phyloP scores from a whole-genome alignment of 2,329 filamentous ascomycete species.

The Monosporascus cannonballus region DNA sequence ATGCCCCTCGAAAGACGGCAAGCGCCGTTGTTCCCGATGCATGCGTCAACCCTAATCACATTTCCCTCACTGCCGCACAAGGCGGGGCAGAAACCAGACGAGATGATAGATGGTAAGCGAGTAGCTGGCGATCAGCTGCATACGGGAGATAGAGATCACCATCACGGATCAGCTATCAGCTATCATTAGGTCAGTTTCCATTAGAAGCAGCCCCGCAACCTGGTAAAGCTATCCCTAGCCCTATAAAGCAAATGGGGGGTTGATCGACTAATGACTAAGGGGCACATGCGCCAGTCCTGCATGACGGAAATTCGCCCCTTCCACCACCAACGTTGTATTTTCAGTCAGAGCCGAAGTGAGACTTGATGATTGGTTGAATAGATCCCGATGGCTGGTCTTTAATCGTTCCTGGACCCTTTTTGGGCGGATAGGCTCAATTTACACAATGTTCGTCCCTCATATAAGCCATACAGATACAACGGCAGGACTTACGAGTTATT shows the following conservation, averaged over 20 bases:
- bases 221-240: background rate
- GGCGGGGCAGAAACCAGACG: too few species aligned
- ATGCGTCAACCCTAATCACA: too few species aligned
- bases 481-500: too few species aligned
- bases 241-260: background rate
- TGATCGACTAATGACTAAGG: background rate
- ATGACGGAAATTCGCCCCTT: background rate
- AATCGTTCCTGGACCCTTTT: background rate
- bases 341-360: background rate
- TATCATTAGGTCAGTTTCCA: background rate
- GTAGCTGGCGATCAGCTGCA: too few species aligned
- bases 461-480: too few species aligned
- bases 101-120: too few species aligned
- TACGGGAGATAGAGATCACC: too few species aligned
- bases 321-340: background rate
- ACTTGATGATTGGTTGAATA: background rate
- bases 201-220: background rate
- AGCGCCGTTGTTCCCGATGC: too few species aligned
- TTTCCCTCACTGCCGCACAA: too few species aligned
- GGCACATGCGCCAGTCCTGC: slow-evolving; percentile 2
- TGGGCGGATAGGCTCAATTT: too few species aligned
- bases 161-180: slow-evolving; percentile 20
- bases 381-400: background rate
- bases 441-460: too few species aligned
- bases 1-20: too few species aligned